A percentile compares a stretch with the other conserved stretches of the same genome.
Evolutionary conservation across 2,329 filamentous ascomycete species (phyloP).

Genomic region (Phaeosphaeria sp.): DNA sequence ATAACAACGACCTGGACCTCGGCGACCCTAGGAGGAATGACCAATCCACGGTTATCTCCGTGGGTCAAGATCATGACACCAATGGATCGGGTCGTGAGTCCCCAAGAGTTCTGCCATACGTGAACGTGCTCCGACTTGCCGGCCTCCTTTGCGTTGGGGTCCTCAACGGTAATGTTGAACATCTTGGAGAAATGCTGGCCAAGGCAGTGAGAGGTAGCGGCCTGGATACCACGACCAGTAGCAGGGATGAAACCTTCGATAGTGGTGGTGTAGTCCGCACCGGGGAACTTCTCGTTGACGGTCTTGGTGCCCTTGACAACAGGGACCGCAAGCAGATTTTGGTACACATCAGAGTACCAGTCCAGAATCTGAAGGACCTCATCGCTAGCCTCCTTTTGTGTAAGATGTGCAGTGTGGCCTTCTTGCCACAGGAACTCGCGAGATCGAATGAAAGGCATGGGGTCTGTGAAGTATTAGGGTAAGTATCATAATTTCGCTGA

Average conservation of each 20-base stretch:
- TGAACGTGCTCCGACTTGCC: slow-evolving; percentile 74
- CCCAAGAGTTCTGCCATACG: slow-evolving; percentile 99
- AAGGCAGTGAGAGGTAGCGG: slow-evolving; percentile 90
- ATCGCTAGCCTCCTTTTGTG: slow-evolving; percentile 77
- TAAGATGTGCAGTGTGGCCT: slow-evolving; percentile 91
- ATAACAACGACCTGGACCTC: slow-evolving; percentile 87
- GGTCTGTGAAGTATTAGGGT: slow-evolving; percentile 32
- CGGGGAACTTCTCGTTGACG: slow-evolving; percentile 97
- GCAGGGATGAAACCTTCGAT: slow-evolving; percentile 96
- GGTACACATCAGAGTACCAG: slow-evolving; percentile 89
- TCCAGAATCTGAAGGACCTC: slow-evolving; percentile 95
- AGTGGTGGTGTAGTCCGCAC: slow-evolving; percentile 95
- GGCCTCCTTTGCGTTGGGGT: slow-evolving; percentile 72
- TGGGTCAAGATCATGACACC: slow-evolving; percentile 99
- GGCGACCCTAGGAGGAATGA: slow-evolving; percentile 88
- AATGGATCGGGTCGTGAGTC: slow-evolving; percentile 93
- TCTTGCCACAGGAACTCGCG: slow-evolving; percentile 99
- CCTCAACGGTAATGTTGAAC: slow-evolving; percentile 98
- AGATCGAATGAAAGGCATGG: slow-evolving; percentile 79
- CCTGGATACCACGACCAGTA: slow-evolving; percentile 95
- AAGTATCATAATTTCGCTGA: not conserved
- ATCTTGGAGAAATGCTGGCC: slow-evolving; percentile 99
- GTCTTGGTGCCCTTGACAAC: slow-evolving; percentile 95
- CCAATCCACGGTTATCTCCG: slow-evolving; percentile 92
- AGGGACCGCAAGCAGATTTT: slow-evolving; percentile 91